These are phyloP conservation scores for Diplodia seriata DNA, from an alignment of 2,329 filamentous ascomycete species.

Conservation along the genomic window DNA sequence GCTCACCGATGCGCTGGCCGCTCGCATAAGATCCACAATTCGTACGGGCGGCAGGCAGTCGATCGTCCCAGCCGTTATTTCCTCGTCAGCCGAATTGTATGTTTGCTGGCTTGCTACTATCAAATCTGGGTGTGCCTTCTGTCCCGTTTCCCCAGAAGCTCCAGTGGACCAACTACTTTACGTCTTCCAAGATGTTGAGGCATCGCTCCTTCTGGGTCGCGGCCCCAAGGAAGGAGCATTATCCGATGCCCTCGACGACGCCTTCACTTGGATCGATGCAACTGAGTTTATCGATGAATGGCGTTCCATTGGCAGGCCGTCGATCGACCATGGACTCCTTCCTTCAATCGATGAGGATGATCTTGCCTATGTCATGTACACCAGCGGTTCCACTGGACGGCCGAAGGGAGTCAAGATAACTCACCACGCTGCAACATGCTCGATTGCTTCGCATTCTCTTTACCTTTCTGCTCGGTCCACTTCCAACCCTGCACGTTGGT, in stretches of 20 bases:
- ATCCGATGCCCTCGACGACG: slow-evolving; percentile 34
- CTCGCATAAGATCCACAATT: slow-evolving; percentile 7
- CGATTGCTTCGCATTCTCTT: slow-evolving; percentile 59
- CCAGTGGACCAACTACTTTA: slow-evolving; percentile 60
- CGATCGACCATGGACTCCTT: slow-evolving; percentile 33
- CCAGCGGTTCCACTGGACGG: slow-evolving; percentile 30
- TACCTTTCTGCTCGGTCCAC: slow-evolving; percentile 62
- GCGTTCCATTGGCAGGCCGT: slow-evolving; percentile 36
- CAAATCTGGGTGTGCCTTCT: slow-evolving; percentile 78
- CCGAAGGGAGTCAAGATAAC: slow-evolving; percentile 32
- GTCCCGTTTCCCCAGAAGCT: slow-evolving; percentile 79
- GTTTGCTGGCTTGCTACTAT: slow-evolving; percentile 74
- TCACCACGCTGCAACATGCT: slow-evolving; percentile 37
- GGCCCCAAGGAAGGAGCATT: slow-evolving; percentile 40
- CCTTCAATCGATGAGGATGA: slow-evolving; percentile 28
- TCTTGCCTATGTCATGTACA: slow-evolving; percentile 32
- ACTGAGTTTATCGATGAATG: slow-evolving; percentile 19
- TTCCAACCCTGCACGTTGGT: slow-evolving; percentile 61
- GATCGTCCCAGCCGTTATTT: slow-evolving; percentile 24
- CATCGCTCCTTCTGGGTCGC: slow-evolving; percentile 23
- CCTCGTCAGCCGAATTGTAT: slow-evolving; percentile 69
- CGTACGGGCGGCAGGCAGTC: not conserved
- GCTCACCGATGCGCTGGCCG: slow-evolving; percentile 26
- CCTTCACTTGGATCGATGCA: slow-evolving; percentile 23
- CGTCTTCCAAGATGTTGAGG: slow-evolving; percentile 30